Evolutionary conservation across 768 basidiomycete genomes (phyloP), one percentile per base, ranked within the genome.

Genomic region (Trichaptum fuscoviolaceum): DNA sequence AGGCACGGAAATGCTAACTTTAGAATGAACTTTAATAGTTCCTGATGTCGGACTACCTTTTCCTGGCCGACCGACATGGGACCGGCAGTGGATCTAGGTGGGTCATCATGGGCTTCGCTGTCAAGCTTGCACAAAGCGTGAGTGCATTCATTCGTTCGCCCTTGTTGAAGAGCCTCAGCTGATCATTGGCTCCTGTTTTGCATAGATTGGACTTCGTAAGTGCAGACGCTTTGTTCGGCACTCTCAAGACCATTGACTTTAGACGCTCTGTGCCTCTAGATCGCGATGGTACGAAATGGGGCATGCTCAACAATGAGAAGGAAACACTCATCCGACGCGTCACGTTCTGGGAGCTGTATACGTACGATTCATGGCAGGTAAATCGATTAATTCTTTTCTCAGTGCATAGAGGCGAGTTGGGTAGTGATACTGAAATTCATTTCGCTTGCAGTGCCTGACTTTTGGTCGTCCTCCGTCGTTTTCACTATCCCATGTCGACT

Each of bases 381-480:
- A 64, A 73, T 26, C 8, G 30, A 30, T 30, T 30, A 8, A 3
- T 26, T 63, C 23, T 24, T 34, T 66, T 24, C 35, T 12, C 20
- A 70, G 65, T 84, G 6, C 59, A 24, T 34, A 12, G 30, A 2
- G n/a, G 30, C 30, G 30, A 8, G 30, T 17, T 26, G 18, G 6
- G 15, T 42, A 66, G n/a, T n/a, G 10, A 64, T 35, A 63, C 2
- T 30, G n/a, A 24, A 57, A 20, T 80, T 9, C 80, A 83, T 64
- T 63, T 78, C 84, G 71, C 84, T 82, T 81, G 78, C 82, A 89
- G 80, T 89, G 86, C 69, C 79, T 85, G 72, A 90, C 88, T 1
- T 88, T 88, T 72, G 87, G 88, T 20, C 83, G 88, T 24, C 89
- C 89, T 6, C 86, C 88, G 30, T 87, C 88, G 1, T 87, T 90